Conservation (phyloP, 305 asterid species). For the Fraxinus latifolia region DNA sequence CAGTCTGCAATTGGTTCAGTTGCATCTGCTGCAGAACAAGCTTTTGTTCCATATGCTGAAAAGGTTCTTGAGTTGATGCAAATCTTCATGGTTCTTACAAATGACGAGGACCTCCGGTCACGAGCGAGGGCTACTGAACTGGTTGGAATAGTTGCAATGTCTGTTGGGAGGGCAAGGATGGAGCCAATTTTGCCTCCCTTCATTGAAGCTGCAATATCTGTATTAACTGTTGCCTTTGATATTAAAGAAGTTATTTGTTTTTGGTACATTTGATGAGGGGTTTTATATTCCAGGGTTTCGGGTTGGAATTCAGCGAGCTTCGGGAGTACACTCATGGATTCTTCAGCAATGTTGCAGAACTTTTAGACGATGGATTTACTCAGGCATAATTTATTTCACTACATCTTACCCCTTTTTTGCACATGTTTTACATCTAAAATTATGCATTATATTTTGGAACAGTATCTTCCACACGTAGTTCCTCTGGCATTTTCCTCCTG, state of each 20-base stretch:
- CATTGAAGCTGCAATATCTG: constrained; percentile 92
- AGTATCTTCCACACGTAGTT: constrained; percentile 96
- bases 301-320: constrained; percentile 89
- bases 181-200: constrained; percentile 87
- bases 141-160: constrained; percentile 92
- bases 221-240: constrained; percentile 31
- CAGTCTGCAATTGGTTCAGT: constrained; percentile 99
- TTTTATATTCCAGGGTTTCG: constrained; percentile 66
- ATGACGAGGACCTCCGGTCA: constrained; percentile 93
- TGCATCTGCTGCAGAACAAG: constrained; percentile 98
- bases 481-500: constrained; percentile 85
- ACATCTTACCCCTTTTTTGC: constrained; percentile 16
- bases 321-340: constrained; percentile 99
- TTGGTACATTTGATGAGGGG: constrained; percentile 18
- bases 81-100: constrained; percentile 89
- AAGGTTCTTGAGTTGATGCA: constrained; percentile 94
- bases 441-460: constrained; percentile 31
- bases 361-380: constrained; percentile 78
- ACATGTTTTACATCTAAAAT: constrained; percentile 18
- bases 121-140: constrained; percentile 99
- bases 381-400: constrained; percentile 53
- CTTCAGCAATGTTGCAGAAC: constrained; percentile 92
- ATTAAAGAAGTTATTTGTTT: constrained; percentile 16
- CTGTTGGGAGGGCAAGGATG: constrained; percentile 90
- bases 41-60: constrained; percentile 89